Conservation (phyloP, 2,329 filamentous ascomycete genomes). For the Pseudogymnoascus sp. region DNA sequence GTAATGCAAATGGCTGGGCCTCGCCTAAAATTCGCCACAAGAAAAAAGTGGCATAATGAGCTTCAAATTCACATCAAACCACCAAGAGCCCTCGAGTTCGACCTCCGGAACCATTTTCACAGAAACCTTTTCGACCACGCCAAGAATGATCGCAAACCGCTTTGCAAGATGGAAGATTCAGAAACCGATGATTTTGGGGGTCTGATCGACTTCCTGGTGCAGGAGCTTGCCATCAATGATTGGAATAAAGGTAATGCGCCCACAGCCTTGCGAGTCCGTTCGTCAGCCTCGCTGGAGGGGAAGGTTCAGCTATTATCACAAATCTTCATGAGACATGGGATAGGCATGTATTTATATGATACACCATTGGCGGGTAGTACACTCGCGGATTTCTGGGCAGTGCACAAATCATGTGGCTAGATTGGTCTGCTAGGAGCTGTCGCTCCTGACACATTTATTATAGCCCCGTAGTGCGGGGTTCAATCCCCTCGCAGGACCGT, state of each 20-base stretch:
- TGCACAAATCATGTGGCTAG: constrained; percentile 1
- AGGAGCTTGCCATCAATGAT: constrained; percentile 9
- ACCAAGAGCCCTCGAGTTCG: constrained; percentile 9
- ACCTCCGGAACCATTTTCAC: constrained; percentile 9
- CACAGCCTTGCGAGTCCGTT: constrained; percentile 7
- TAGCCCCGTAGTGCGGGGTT: constrained; percentile 6
- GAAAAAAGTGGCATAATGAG: constrained; percentile 4
- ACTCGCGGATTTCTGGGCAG: background rate
- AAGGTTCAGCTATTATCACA: background rate
- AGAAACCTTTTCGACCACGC: constrained; percentile 1
- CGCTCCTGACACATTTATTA: constrained; percentile 1
- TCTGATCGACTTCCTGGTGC: constrained; percentile 7
- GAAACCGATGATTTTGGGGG: constrained; percentile 3
- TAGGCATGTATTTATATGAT: background rate
- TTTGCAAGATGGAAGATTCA: constrained; percentile 6
- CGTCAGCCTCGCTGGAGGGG: constrained; percentile 8
- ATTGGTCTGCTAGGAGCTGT: background rate
- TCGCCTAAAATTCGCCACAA: constrained; percentile 4
- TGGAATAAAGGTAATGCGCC: constrained; percentile 10
- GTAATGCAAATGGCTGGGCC: constrained; percentile 2
- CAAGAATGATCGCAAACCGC: constrained; percentile 8
- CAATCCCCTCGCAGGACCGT: constrained; percentile 4
- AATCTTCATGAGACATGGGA: background rate
- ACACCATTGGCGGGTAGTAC: background rate
- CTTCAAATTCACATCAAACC: constrained; percentile 7